Evolutionary conservation across 2,329 filamentous ascomycete genomes (phyloP), one percentile per base, ranked within the genome.

Genomic region (Ramularia endophylla): DNA sequence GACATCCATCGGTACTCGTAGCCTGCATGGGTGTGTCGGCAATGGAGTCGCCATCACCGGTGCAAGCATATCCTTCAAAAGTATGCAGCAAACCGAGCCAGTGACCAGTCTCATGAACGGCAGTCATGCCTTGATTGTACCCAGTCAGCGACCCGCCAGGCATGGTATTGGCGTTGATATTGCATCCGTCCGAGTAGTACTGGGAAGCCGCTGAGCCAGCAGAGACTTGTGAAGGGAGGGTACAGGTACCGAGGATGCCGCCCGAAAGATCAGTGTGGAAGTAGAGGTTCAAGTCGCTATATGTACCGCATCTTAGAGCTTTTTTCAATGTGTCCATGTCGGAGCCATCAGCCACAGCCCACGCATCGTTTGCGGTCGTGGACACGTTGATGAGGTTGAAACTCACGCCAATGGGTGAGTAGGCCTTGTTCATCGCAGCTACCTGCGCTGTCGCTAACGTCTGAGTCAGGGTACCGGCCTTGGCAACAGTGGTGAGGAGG

Each of bases 221-320:
- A 5, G 53, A 60, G 8, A 71, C 56, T 40, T 60, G 53, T 5
- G 60, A 58, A 4, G 66, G 66, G 15, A 78, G 60, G 0, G 71
- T 75, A 62, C 75, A 79, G 38, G 72, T 73, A 2, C 75, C 75
- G 2, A 80, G 65, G 3, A 78, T 60, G 36, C 58, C 59, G 39
- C 64, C 63, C 5, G 54, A 43, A 18, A 79, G 65, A 41, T 78
- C 66, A 22, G 71, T 73, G 58, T 78, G 73, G 63, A 78, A 79
- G 63, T 78, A 80, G 44, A 80, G 63, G 57, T 80, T 80, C 27
- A 79, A 65, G 1, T 70, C 68, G 28, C 53, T 47, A 59, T 80
- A 80, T 28, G 58, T 70, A 38, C 77, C 76, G 43, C 68, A 62
- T 16, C 75, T 73, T 2, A 79, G 69, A 2, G 69, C 58, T 17